phyloP scores from a whole-genome alignment of 2,329 filamentous ascomycete genomes.

The Paramyrothecium sp. region DNA sequence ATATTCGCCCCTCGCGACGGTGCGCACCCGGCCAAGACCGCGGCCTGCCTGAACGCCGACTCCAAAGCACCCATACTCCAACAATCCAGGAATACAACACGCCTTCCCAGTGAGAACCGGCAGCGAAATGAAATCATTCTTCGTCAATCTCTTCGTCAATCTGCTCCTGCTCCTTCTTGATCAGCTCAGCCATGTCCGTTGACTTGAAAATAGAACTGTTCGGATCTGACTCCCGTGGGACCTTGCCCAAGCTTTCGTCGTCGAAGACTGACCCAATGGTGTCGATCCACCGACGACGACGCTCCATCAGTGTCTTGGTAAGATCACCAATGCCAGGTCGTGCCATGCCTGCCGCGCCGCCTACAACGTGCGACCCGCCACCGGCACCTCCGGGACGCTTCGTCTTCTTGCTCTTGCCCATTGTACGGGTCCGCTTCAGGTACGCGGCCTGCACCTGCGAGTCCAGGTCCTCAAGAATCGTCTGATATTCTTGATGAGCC shows the following conservation, averaged over 20 bases:
- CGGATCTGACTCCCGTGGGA: slow-evolving; percentile 66
- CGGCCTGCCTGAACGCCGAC: no score
- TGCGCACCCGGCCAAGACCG: no score
- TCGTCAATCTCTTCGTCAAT: slow-evolving; percentile 82
- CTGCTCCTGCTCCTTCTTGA: slow-evolving; percentile 74
- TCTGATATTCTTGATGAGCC: slow-evolving; percentile 95
- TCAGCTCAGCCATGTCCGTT: slow-evolving; percentile 67
- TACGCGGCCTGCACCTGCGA: slow-evolving; percentile 93
- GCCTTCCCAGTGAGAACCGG: not conserved
- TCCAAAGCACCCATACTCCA: no score
- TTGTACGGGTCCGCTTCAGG: slow-evolving; percentile 88
- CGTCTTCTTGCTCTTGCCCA: slow-evolving; percentile 92
- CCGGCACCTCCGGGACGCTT: slow-evolving; percentile 75
- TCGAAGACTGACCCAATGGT: slow-evolving; percentile 90
- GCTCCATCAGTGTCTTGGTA: slow-evolving; percentile 89
- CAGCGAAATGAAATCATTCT: slow-evolving; percentile 32
- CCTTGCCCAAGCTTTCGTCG: slow-evolving; percentile 70
- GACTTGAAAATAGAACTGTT: slow-evolving; percentile 71
- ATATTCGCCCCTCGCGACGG: no score
- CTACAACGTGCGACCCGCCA: slow-evolving; percentile 64
- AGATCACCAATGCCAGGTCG: slow-evolving; percentile 86
- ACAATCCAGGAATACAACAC: no score
- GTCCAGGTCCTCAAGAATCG: slow-evolving; percentile 95
- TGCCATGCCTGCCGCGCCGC: slow-evolving; percentile 61
- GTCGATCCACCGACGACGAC: slow-evolving; percentile 83